Conservation (phyloP, 1,284 basidiomycete species). For the Sutorius eximius region DNA sequence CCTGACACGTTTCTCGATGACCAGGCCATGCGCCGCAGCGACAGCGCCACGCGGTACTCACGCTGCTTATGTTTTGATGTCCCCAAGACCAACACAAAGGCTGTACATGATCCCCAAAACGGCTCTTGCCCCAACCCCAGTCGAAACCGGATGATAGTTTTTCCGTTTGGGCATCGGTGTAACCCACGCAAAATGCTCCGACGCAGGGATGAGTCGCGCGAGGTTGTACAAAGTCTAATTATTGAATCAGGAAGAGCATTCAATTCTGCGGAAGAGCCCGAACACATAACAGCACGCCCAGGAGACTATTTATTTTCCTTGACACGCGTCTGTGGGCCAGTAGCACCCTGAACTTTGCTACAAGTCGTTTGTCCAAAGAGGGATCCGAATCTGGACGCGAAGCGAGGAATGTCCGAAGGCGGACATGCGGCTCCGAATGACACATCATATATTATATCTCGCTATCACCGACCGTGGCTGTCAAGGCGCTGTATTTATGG, state of each 20-base stretch:
- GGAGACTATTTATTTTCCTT: not conserved
- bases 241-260: not conserved
- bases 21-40: slow-evolving; percentile 6
- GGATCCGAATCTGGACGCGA: not conserved
- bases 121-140: not conserved
- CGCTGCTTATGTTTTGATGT: not conserved
- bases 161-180: not conserved
- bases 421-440: slow-evolving; percentile 10
- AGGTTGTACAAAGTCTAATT: slow-evolving; percentile 12
- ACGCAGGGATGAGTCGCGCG: not conserved
- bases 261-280: not conserved
- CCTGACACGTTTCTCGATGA: slow-evolving; percentile 22
- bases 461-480: slow-evolving; percentile 3
- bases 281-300: not conserved
- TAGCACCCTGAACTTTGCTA: not conserved
- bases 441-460: not conserved
- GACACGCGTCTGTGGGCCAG: not conserved
- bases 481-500: not conserved
- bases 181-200: not conserved
- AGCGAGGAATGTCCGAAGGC: not conserved
- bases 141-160: not conserved
- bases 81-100: not conserved
- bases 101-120: not conserved
- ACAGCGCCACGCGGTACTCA: slow-evolving; percentile 2
- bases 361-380: not conserved